These are phyloP conservation scores for Cinnamomum micranthum DNA, from an alignment of 164 flowering plant species.

Conservation along the genomic window DNA sequence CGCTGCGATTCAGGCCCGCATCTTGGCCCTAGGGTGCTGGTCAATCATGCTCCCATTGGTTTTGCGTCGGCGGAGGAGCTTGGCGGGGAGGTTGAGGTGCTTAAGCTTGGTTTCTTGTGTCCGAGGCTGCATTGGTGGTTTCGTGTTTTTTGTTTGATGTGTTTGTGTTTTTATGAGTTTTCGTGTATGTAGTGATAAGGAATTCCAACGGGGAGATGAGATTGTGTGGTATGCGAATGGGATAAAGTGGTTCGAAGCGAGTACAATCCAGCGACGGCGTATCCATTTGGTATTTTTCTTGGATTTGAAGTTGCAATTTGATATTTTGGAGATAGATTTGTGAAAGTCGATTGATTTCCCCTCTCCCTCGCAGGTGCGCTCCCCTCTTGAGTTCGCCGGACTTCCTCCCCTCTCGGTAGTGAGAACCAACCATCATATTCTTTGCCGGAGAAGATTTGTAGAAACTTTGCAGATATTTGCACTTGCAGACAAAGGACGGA, in stretches of 20 bases:
- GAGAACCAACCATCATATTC: no score
- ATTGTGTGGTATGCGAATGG: conserved; percentile 88
- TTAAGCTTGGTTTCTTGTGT: conserved; percentile 25
- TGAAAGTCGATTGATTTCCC: neutral
- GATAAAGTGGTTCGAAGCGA: conserved; percentile 82
- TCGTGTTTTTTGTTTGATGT: conserved; percentile 6
- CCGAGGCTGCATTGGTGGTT: conserved; percentile 1
- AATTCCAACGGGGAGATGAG: conserved; percentile 90
- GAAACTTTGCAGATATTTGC: no score
- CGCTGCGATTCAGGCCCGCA: conserved; percentile 34
- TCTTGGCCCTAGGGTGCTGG: conserved; percentile 20
- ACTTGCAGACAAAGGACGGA: no score
- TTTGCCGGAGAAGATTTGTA: no score
- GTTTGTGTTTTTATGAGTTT: conserved; percentile 8
- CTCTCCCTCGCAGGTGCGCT: neutral
- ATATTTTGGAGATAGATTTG: neutral
- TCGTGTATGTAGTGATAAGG: conserved; percentile 66
- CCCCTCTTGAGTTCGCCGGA: no score
- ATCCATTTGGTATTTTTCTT: conserved; percentile 75
- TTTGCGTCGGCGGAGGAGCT: conserved; percentile 49
- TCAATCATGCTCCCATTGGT: conserved; percentile 37
- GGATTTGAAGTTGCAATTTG: conserved; percentile 5
- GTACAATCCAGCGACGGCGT: conserved; percentile 79
- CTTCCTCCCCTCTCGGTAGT: no score
- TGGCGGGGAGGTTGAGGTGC: conserved; percentile 44